Base-by-base conservation (phyloP, 2,329 filamentous ascomycete genomes). In the Rutstroemia sp. region DNA sequence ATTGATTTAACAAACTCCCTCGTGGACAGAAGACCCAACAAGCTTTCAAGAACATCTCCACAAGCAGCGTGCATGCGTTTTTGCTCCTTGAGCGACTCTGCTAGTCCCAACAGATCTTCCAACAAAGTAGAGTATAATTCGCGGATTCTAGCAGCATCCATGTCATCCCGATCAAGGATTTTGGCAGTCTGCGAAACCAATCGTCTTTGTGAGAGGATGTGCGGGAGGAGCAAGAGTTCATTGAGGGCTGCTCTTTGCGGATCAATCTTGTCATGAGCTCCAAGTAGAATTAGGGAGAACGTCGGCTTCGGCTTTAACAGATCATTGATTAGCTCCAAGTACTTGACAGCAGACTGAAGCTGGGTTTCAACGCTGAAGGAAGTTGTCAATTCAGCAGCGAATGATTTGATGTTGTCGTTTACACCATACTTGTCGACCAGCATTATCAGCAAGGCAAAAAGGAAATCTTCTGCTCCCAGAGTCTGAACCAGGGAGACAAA, bases 1-100 rank as follows among this genome's bases (percentile, higher is more conserved):
- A 95, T 87, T 9, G 91, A 88, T 69, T 89, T 89, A 70, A 97
- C 84, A 70, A 97, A 94, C 72, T 96, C 90, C 52, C 84, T 79
- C 3, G 92, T 91, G 0, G 92, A 92, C 44, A 96, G 78, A 6
- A 96, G 80, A 60, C 89, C 87, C 51, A 99, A 78, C n/a, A 95
- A 76, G 60, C 87, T 87, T 17, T 88, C 84, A 48, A 97, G 78
- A 1, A 89, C 81, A 56, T 88, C 82, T 40, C 87, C 86, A 65
- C 81, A 84, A 50, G 78, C 77, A 65, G 67, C 73, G 65, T 84
- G 79, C 9, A 86, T 71, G 39, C 70, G 67, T 69, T 82, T 79
- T 64, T 78, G 76, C 27, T 72, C 64, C 70, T 82, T 84, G 59
- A 87, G 73, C 9, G 76, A 78, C 63, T 89, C 85, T 9, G 86